Conservation (phyloP, 768 basidiomycete species). For the Mycena metata region DNA sequence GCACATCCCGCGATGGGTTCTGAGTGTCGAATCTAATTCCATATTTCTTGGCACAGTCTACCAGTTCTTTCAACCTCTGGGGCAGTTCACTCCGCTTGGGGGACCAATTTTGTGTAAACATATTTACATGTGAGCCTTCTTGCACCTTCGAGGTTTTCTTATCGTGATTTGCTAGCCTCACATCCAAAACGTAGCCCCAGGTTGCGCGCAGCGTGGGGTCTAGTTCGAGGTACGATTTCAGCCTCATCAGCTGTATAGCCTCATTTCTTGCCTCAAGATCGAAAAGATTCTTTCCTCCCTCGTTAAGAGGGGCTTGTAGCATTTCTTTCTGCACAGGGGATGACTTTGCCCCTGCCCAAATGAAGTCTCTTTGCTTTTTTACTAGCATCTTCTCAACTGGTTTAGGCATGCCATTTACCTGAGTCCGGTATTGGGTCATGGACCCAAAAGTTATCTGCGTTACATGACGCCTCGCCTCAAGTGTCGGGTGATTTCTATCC, state of each 20-base stretch:
- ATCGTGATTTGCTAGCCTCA: slow-evolving; percentile 9
- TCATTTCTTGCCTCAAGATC: too few species aligned
- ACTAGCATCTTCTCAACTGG: slow-evolving; percentile 36
- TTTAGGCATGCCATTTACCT: slow-evolving; percentile 54
- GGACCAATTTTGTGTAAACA: slow-evolving; percentile 47
- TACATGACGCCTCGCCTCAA: slow-evolving; percentile 29
- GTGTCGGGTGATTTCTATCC: slow-evolving; percentile 1
- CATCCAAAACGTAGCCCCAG: too few species aligned
- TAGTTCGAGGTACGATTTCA: too few species aligned
- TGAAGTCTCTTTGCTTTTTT: slow-evolving; percentile 42
- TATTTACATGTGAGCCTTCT: slow-evolving; percentile 25
- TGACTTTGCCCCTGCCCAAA: slow-evolving; percentile 41
- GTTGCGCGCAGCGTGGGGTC: too few species aligned
- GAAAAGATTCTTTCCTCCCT: too few species aligned
- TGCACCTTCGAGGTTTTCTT: slow-evolving; percentile 13
- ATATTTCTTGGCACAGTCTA: slow-evolving; percentile 41
- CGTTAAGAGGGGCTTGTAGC: too few species aligned
- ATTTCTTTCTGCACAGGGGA: too few species aligned
- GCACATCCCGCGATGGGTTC: slow-evolving; percentile 13
- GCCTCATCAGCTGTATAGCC: too few species aligned
- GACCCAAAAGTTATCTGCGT: slow-evolving; percentile 47
- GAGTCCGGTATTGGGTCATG: slow-evolving; percentile 50
- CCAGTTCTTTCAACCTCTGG: slow-evolving; percentile 33
- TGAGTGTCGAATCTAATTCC: slow-evolving; percentile 34
- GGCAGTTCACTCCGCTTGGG: slow-evolving; percentile 15